Evolutionary conservation across 345 rosid genomes (phyloP), one percentile per base, ranked within the genome.

Genomic region (Eucalyptus regnans): DNA sequence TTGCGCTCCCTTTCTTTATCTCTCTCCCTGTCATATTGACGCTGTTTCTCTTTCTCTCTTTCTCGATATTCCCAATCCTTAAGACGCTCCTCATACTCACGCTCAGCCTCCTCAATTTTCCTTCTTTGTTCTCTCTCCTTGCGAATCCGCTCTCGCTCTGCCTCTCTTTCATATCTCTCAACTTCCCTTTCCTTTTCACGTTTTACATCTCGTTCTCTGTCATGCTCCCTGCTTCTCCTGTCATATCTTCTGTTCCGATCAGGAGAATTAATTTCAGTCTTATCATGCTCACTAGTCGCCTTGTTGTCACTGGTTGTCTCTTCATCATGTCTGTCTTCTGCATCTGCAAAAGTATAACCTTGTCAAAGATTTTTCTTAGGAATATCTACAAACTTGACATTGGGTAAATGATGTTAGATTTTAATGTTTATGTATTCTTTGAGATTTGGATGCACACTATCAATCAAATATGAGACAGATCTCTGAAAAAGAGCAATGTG

Each of bases 1-100:
- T 98, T 97, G 87, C 94, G 99, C 80, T 97, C 99, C 93, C 94
- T 95, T 76, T 97, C 99, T 93, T 94, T 98, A 87, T 96, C 99
- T 90, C 92, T 96, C 91, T 97, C 99, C 93, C 94, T 96, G 93
- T 98, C 99, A 90, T 96, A 94, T 90, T 96, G 99, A 86, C 98
- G 94, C 89, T 95, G 96, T 90, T 96, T 97, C 91, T 98, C 99
- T 90, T 91, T 98, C 80, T 97, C 98, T 90, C 97, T 96, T 89
- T 97, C 99, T 89, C 98, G 95, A 86, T 95, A 95, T 90, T 97
- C 99, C 99, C 98, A 98, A 79, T 96, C 99, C 94, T 95, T 96
- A 86, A 98, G 97, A 79, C 96, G 95, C 90, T 94, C 90, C 91
- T 95, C 99, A 93, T 94, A 98, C 86, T 94, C 99, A 31, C 99